phyloP scores from a whole-genome alignment of 73 alveolate genomes.

The Tetrahymena thermophila region DNA sequence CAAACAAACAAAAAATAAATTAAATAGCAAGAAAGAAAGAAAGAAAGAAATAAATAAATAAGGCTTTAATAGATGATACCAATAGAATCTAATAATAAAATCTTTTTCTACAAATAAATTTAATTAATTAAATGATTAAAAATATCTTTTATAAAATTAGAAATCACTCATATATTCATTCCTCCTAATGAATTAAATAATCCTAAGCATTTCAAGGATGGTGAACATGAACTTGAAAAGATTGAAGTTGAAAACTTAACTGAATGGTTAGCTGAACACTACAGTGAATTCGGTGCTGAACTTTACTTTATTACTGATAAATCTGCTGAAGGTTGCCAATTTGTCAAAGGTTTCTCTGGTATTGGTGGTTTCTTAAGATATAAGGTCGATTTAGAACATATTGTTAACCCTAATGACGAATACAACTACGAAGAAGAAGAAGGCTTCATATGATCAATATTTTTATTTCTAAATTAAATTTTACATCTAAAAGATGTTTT shows the following conservation, averaged over 20 bases:
- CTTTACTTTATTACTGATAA: conserved; percentile 95
- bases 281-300: conserved; percentile 81
- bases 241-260: conserved; percentile 72
- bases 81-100: conserved; percentile 5
- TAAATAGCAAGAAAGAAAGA: conserved; percentile 52
- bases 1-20: conserved; percentile 35
- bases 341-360: conserved; percentile 97
- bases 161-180: background rate
- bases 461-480: background rate
- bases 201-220: conserved; percentile 62
- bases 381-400: conserved; percentile 72
- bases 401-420: conserved; percentile 44
- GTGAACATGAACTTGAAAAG: conserved; percentile 81
- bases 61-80: background rate
- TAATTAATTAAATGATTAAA: conserved; percentile 9
- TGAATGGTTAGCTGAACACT: conserved; percentile 94
- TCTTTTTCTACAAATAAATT: conserved; percentile 36
- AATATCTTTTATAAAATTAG: background rate
- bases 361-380: conserved; percentile 98
- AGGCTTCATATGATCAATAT: conserved; percentile 38
- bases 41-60: conserved; percentile 30
- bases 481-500: background rate
- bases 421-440: conserved; percentile 51
- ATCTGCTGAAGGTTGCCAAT: conserved; percentile 95
- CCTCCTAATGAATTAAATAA: background rate